Conservation (phyloP, 345 rosid species). For the Anastatica hierochuntica region DNA sequence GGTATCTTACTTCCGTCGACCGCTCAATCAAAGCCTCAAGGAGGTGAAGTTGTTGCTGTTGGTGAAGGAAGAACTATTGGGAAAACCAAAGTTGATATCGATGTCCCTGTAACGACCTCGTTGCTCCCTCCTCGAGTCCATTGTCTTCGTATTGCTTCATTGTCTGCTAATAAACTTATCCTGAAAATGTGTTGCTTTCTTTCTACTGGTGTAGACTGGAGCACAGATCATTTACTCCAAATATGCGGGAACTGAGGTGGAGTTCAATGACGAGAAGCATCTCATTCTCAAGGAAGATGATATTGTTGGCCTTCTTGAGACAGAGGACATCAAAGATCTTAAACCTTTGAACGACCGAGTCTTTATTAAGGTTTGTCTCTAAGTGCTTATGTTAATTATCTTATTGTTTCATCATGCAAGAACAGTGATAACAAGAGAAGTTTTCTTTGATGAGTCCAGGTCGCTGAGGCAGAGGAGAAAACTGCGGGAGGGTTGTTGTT, state of each 20-base stretch:
- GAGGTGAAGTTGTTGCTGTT: conserved; percentile 85
- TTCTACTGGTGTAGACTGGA: conserved; percentile 47
- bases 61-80: conserved; percentile 83
- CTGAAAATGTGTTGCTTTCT: too few relatives aligned
- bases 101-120: conserved; percentile 38
- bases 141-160: background rate
- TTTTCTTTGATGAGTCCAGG: conserved; percentile 38
- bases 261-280: conserved; percentile 67
- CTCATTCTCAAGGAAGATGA: conserved; percentile 90
- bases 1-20: conserved; percentile 78
- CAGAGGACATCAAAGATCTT: conserved; percentile 84
- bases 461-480: conserved; percentile 85
- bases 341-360: conserved; percentile 87
- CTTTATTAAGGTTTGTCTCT: conserved; percentile 53
- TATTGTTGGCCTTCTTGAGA: conserved; percentile 87
- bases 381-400: background rate
- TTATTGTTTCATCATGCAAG: background rate
- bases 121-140: background rate
- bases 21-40: conserved; percentile 83
- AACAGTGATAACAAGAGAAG: too few relatives aligned
- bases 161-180: background rate
- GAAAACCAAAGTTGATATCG: conserved; percentile 40
- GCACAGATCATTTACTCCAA: conserved; percentile 71
- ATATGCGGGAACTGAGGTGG: conserved; percentile 86
- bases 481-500: conserved; percentile 91